Evolutionary conservation across 2,329 filamentous ascomycete genomes (phyloP).

Genomic region (Fusarium nisikadoi): DNA sequence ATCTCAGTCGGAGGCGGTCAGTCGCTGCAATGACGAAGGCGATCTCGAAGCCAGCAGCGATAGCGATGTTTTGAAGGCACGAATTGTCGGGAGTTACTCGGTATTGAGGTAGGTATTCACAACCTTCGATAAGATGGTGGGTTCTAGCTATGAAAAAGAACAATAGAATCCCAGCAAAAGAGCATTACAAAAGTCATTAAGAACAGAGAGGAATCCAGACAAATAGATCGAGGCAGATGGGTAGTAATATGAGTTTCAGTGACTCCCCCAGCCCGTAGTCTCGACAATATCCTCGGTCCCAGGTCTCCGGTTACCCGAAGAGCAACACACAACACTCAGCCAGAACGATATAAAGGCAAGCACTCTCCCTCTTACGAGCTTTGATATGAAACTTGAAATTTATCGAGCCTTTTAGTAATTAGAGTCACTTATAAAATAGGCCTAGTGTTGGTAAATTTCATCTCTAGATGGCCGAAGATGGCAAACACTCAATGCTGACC

Average conservation of each 20-base stretch:
- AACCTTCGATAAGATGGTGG: not conserved
- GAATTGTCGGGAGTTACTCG: not conserved
- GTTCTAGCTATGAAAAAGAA: not conserved
- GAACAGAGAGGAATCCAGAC: not conserved
- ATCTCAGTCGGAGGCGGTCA: not conserved
- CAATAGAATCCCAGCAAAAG: not conserved
- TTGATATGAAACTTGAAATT: not conserved
- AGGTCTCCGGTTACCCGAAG: not conserved
- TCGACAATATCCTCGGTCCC: slow-evolving; percentile 10
- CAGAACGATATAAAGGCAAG: not conserved
- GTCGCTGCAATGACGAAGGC: too few relatives aligned
- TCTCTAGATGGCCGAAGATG: not conserved
- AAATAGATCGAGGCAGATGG: not conserved
- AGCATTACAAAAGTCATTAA: not conserved
- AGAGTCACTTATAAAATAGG: not conserved
- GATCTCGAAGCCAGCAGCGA: not conserved
- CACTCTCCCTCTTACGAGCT: fast-evolving
- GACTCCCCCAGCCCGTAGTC: not conserved
- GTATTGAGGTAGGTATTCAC: not conserved
- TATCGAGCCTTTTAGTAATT: fast-evolving
- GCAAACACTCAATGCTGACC: not conserved
- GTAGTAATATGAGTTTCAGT: not conserved
- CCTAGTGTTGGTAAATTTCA: not conserved
- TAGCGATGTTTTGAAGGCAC: not conserved
- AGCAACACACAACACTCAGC: not conserved